These are phyloP conservation scores for Citrullus mucosospermus DNA, from an alignment of 306 rosid genomes.

Conservation along the genomic window DNA sequence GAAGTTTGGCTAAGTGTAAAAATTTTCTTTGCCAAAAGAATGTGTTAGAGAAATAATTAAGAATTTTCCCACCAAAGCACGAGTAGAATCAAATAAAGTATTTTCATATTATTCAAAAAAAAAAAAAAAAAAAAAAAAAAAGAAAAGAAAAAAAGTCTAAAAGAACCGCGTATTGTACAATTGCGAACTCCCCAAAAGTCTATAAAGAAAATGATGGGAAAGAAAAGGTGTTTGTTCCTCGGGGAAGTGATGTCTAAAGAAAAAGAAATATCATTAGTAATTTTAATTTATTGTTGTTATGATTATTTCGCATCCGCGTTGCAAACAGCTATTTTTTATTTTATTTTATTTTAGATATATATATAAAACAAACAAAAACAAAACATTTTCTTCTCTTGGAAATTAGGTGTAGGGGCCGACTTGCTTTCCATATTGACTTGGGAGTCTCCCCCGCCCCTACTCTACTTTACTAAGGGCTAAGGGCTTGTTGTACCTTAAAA, in stretches of 20 bases:
- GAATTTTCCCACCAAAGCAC: background rate
- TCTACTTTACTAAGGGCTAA: too few relatives aligned
- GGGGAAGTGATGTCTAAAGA: background rate
- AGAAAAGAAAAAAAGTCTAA: background rate
- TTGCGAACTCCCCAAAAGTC: background rate
- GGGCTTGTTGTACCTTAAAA: too few relatives aligned
- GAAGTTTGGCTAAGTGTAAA: background rate
- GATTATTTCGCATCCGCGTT: too few relatives aligned
- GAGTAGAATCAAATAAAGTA: background rate
- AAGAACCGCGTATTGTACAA: background rate
- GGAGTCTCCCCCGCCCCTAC: background rate
- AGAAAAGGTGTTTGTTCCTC: background rate
- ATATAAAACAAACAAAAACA: too few relatives aligned
- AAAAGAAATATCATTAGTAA: background rate
- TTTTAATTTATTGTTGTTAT: background rate
- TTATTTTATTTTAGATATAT: too few relatives aligned
- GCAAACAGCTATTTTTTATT: background rate
- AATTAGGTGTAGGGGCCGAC: background rate
- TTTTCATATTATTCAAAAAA: background rate
- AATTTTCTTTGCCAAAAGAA: background rate
- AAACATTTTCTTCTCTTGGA: too few relatives aligned
- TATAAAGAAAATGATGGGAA: background rate
- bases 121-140: background rate
- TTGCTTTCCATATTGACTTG: background rate
- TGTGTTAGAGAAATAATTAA: background rate